Base-by-base conservation (phyloP, 2,329 filamentous ascomycete genomes). In the Epichloe sibirici region DNA sequence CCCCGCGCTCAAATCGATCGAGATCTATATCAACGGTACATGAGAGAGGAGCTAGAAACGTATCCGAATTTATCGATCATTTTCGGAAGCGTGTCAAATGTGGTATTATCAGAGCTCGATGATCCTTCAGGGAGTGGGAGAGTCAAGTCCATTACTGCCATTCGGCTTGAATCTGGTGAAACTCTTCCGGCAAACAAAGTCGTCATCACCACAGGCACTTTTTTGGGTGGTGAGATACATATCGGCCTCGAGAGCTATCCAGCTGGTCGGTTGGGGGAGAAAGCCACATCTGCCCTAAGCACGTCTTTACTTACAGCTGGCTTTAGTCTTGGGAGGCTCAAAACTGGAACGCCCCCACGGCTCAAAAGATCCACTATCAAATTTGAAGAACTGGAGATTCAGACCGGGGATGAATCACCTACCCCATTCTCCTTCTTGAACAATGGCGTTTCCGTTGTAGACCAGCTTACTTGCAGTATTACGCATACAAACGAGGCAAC, bases 1-100 rank as follows among this genome's bases (percentile, higher is more conserved):
- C 93, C 93, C 1, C 79, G 93, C 51, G 93, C 93, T 47, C 93
- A 98, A 74, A 97, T 98, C 66, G 93, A 98, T 68, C 82, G 93
- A 55, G 79, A 79, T 55, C 72, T 98, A 40, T 98, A 97, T 71
- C 86, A 90, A 70, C 84, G 81, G 63, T 79, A 95, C 65, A 97
- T 98, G 93, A 81, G 80, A 55, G 86, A 89, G 61, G 90, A 96
- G 71, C 80, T 98, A 59, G 71, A 81, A 56, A 70, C 74, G 4
- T 96, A 95, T 58, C 77, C 82, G 39, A 90, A 90, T 57, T 69
- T 98, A 56, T 86, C 81, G 23, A 81, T 97, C 46, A 73, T 97
- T 48, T 80, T 88, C 58, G 91, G 86, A 6, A 96, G 86, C 61
- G 93, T 96, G 3, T 90, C 89, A 43, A 93, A 98, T 69, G 94